These are phyloP conservation scores for Diaporthe helianthi DNA, from an alignment of 2,329 filamentous ascomycete species.

Conservation along the genomic window DNA sequence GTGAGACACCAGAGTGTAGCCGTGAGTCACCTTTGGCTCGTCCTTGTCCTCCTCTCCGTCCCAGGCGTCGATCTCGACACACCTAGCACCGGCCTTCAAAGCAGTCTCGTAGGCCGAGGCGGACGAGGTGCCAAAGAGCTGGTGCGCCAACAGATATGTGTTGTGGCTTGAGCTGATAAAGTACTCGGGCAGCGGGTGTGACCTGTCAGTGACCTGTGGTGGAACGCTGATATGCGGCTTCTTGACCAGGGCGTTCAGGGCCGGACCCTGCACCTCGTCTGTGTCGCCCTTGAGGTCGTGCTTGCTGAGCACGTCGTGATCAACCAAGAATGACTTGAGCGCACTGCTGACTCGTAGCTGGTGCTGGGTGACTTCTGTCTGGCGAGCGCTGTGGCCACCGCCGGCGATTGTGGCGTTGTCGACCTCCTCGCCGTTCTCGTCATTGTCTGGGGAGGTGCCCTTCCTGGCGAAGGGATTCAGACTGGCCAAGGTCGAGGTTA, in stretches of 20 bases:
- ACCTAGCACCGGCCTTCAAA: constrained; percentile 68
- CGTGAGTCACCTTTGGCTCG: constrained; percentile 75
- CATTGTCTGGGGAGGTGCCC: constrained; percentile 48
- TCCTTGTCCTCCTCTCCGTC: constrained; percentile 65
- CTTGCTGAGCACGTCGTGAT: constrained; percentile 57
- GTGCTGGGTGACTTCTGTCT: constrained; percentile 55
- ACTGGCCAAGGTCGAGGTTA: constrained; percentile 40
- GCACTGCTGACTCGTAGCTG: constrained; percentile 66
- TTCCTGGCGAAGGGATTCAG: constrained; percentile 49
- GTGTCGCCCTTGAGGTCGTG: constrained; percentile 55
- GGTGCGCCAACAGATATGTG: constrained; percentile 74
- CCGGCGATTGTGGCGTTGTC: constrained; percentile 61
- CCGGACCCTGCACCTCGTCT: constrained; percentile 50
- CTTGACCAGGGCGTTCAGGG: constrained; percentile 59
- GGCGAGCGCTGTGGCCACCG: constrained; percentile 62
- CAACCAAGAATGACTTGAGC: constrained; percentile 61
- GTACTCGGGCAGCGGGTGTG: constrained; percentile 70
- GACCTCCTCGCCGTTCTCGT: constrained; percentile 58
- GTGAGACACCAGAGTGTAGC: constrained; percentile 71
- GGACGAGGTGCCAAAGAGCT: constrained; percentile 69
- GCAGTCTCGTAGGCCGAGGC: constrained; percentile 69
- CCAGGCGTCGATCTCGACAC: constrained; percentile 79
- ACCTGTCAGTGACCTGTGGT: constrained; percentile 59
- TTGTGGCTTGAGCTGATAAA: constrained; percentile 78
- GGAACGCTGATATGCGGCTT: constrained; percentile 66